Percentiles rank a stretch among this genome's conserved stretches.
phyloP scores from a whole-genome alignment of 2,329 filamentous ascomycete species.

The Alternaria angustiovoidea region DNA sequence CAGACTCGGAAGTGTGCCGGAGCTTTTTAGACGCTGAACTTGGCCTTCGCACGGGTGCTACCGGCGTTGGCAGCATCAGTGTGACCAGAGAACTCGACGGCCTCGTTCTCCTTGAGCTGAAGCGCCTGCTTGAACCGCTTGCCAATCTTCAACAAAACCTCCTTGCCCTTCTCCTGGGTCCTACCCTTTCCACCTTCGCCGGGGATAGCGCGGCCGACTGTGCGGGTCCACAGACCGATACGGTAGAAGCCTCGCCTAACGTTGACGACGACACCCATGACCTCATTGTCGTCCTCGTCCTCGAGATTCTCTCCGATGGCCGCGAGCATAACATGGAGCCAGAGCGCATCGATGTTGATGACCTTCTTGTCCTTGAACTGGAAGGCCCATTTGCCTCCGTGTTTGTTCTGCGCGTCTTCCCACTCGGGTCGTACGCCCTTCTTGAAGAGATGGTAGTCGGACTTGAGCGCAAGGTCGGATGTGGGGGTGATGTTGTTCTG shows the following conservation, averaged over 20 bases:
- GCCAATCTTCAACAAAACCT: conserved; percentile 84
- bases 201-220: conserved; percentile 83
- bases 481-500: conserved; percentile 99
- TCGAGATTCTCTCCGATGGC: conserved; percentile 98
- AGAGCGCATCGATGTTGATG: conserved; percentile 91
- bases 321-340: conserved; percentile 95
- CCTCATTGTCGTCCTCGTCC: conserved; percentile 90
- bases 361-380: conserved; percentile 95
- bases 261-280: conserved; percentile 99
- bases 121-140: conserved; percentile 92
- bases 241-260: conserved; percentile 98
- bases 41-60: conserved; percentile 94
- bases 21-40: conserved; percentile 76
- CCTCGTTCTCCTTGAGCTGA: conserved; percentile 76
- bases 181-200: conserved; percentile 80
- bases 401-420: conserved; percentile 99
- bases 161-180: conserved; percentile 80
- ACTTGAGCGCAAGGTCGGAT: conserved; percentile 94
- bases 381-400: conserved; percentile 98
- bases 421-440: conserved; percentile 95
- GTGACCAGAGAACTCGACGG: conserved; percentile 95
- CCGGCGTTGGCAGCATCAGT: conserved; percentile 92
- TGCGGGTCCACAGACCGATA: conserved; percentile 96
- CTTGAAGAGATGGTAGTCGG: conserved; percentile 99
- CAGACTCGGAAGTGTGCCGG: conserved; percentile 1